Evolutionary conservation across 1,284 basidiomycete species (phyloP), one percentile per base, ranked within the genome.

Genomic region (Heliocybe sulcata): DNA sequence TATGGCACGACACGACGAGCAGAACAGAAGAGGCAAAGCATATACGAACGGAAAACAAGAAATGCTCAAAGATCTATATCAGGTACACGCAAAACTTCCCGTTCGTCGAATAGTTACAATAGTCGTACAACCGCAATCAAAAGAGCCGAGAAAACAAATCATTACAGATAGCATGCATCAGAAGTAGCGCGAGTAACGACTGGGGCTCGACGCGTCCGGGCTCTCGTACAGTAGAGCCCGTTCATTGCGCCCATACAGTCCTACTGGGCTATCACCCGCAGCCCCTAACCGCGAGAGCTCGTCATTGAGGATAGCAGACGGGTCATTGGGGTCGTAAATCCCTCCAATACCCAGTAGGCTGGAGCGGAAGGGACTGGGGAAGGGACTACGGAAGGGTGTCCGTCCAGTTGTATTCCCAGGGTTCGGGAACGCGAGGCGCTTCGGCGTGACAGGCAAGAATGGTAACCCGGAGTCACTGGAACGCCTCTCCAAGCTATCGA

Each of bases 251-350:
- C 47, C 84, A 65, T 79, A 87, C 52, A 85, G 60, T 0, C 84
- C 83, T 0, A 68, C 72, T 1, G 84, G 85, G 58, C 82, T 86
- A 52, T 80, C 81, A 69, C 68, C 22, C 67, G 63, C 45, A 12
- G 71, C 70, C 3, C 75, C 73, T 55, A 81, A 67, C 53, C 79
- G 69, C 50, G 75, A 77, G 54, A 88, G 68, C 57, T 88, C 85
- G 51, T 87, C 86, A 51, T 87, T 82, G 27, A 88, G 68, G 42
- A 87, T 61, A 33, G 75, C 70, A 20, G 77, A 70, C 3, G 86
- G 82, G 65, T 87, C 85, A 59, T 86, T 82, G 26, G 85, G 85
- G 63, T 88, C 86, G 57, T 79, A 79, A 20, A 85, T 73, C 10
- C 73, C 73, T 8, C 61, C 56, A 3, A 58, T 53, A 8, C 82